Evolutionary conservation across 441 rosid genomes (phyloP), one percentile per base, ranked within the genome.

Genomic region (Populus hybrid): DNA sequence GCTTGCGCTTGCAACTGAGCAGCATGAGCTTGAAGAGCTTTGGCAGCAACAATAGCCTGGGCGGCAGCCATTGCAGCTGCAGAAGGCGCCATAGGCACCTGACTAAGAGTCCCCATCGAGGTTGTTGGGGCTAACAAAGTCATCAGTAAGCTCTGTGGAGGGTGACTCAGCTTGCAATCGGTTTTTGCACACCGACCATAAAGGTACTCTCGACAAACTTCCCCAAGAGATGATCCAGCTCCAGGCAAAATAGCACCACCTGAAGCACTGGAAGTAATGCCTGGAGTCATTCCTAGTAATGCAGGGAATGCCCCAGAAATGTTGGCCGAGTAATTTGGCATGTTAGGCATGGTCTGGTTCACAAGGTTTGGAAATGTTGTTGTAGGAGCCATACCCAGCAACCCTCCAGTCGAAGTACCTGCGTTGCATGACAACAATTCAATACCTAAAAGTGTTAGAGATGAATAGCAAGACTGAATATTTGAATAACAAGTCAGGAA

Each of bases 21-120:
- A 84, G 99, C 99, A 91, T 97, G 99, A 36, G 99, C 99, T 84
- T 97, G 99, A 86, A 97, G 97, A 18, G 99, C 98, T 85, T 97
- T 96, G 10, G 98, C 99, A 18, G 99, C 99, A 84, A 97, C 97
- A 82, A 97, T 97, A 64, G 97, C 99, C 84, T 94, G 99, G 74
- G 99, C 99, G 83, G 99, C 99, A 89, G 98, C 99, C 99, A 94
- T 97, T 72, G 99, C 99, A 75, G 99, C 99, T 46, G 99, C 98
- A 42, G 99, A 97, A 87, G 99, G 99, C n/a, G 99, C 97, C 98
- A 94, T 94, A 50, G 99, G 99, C 57, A 91, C 97, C 89, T 92
- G 97, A 85, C 95, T 94, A 18, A 91, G 85, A 78, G 87, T 90
- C 77, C 98, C 94, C 96, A 93, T 90, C 77, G 90, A 80, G 28